A percentile compares a stretch with the other conserved stretches of the same genome.
Conservation (phyloP, 805 yeast genomes). For the Myxozyma neotropica region DNA sequence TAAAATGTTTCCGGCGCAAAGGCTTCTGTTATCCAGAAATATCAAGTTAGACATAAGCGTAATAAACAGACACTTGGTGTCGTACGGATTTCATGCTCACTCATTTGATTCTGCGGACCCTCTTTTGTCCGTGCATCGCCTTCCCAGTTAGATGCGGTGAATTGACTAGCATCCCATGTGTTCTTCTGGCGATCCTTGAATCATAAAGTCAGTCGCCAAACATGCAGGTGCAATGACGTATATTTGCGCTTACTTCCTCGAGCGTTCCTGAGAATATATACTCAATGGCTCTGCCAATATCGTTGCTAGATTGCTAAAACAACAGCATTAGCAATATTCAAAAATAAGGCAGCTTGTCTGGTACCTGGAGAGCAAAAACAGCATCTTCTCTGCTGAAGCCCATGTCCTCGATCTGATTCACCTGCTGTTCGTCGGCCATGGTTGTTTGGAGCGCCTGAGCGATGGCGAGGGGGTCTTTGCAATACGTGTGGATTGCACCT, state of each 20-base stretch:
- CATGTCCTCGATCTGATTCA: slow-evolving; percentile 39
- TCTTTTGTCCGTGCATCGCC: background rate
- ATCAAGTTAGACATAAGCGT: background rate
- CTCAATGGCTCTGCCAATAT: slow-evolving; percentile 39
- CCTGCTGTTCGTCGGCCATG: slow-evolving; percentile 16
- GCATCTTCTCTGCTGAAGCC: slow-evolving; percentile 41
- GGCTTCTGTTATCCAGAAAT: slow-evolving; percentile 6
- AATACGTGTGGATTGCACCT: too few species aligned
- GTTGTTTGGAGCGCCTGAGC: background rate
- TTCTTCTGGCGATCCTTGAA: slow-evolving; percentile 8
- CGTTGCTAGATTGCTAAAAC: slow-evolving; percentile 33
- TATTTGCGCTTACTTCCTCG: slow-evolving; percentile 14
- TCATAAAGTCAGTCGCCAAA: background rate
- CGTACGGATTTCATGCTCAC: slow-evolving; percentile 19
- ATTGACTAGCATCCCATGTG: slow-evolving; percentile 19
- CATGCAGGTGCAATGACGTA: background rate
- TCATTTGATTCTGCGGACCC: background rate
- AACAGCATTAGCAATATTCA: background rate
- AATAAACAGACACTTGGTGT: too few species aligned
- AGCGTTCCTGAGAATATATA: slow-evolving; percentile 36
- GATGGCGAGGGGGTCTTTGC: too few species aligned
- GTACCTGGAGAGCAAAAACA: slow-evolving; percentile 37
- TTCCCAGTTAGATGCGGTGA: slow-evolving; percentile 13
- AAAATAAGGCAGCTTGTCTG: background rate
- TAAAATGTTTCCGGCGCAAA: slow-evolving; percentile 27